Evolutionary conservation across 768 basidiomycete species (phyloP).

Genomic region (Kwoniella sp.): DNA sequence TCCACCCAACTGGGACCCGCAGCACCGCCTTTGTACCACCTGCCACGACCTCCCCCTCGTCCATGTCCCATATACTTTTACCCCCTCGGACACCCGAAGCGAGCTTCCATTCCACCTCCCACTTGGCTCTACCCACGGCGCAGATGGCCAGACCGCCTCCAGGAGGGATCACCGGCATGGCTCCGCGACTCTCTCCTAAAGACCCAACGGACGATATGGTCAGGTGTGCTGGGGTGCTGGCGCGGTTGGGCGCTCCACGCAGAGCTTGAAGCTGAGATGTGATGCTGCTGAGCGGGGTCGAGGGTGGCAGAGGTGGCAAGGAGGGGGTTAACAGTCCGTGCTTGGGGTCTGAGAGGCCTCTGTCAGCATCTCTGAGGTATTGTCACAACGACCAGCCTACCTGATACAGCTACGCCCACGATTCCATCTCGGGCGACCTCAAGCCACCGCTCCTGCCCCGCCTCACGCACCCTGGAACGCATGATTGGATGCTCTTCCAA

Average conservation of each 20-base stretch:
- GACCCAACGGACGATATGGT: constrained; percentile 42
- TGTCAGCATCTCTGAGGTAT: not conserved
- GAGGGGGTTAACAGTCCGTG: constrained; percentile 41
- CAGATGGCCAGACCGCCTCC: constrained; percentile 41
- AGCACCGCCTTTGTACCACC: constrained; percentile 31
- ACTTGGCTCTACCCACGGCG: constrained; percentile 36
- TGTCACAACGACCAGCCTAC: constrained; percentile 11
- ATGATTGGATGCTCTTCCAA: constrained; percentile 45
- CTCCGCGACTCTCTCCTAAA: constrained; percentile 32
- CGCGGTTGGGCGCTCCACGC: constrained; percentile 18
- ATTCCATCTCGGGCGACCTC: constrained; percentile 31
- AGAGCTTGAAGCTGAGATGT: constrained; percentile 28
- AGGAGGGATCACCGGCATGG: constrained; percentile 41
- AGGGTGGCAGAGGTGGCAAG: constrained; percentile 29
- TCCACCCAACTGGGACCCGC: constrained; percentile 38
- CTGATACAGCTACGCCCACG: constrained; percentile 41
- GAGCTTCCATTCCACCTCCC: constrained; percentile 31
- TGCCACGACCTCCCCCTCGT: constrained; percentile 19
- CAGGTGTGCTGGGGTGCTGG: constrained; percentile 20
- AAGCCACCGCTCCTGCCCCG: constrained; percentile 20
- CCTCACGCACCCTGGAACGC: constrained; percentile 27
- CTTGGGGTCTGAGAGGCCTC: constrained; percentile 26
- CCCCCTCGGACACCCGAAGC: not conserved
- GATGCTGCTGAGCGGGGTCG: constrained; percentile 21
- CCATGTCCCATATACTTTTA: constrained; percentile 16